phyloP scores from a whole-genome alignment of 2,329 filamentous ascomycete species.

The Phyllosticta citrichinensis region DNA sequence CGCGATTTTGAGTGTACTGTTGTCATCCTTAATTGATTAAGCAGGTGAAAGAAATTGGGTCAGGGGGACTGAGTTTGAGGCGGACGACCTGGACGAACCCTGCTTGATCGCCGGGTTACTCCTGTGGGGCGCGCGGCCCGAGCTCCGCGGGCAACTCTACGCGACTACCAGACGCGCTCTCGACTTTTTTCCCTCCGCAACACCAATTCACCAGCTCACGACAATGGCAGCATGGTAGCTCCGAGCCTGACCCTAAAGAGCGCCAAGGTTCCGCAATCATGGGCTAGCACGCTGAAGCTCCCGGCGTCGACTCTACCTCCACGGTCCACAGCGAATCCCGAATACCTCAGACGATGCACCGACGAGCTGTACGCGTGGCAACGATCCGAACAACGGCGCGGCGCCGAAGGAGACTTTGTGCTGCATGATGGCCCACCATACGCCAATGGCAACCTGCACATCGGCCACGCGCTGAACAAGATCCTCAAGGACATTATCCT shows the following conservation, averaged over 20 bases:
- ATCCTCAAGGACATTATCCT: slow-evolving; percentile 91
- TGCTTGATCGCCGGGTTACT: neutral
- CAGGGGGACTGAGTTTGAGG: too few species aligned
- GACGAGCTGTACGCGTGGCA: slow-evolving; percentile 91
- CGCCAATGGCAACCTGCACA: slow-evolving; percentile 83
- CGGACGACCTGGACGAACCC: neutral
- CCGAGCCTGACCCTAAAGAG: slow-evolving; percentile 6
- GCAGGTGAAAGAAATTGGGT: too few species aligned
- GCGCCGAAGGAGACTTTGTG: slow-evolving; percentile 48
- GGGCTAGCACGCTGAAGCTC: slow-evolving; percentile 37
- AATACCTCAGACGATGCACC: slow-evolving; percentile 65
- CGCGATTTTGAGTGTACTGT: too few species aligned
- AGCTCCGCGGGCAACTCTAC: neutral
- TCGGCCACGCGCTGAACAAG: slow-evolving; percentile 94
- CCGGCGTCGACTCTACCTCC: slow-evolving; percentile 41
- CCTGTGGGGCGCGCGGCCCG: neutral
- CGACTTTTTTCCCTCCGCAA: slow-evolving; percentile 2
- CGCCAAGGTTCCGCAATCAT: slow-evolving; percentile 13
- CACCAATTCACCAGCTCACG: neutral
- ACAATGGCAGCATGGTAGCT: slow-evolving; percentile 11
- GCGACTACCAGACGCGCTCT: neutral
- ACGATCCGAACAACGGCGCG: slow-evolving; percentile 37
- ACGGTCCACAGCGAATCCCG: slow-evolving; percentile 26
- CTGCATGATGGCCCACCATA: slow-evolving; percentile 96
- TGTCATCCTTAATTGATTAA: too few species aligned